Percentiles rank a stretch among this genome's conserved stretches.
Evolutionary conservation across 306 rosid genomes (phyloP).

Genomic region (Fragaria vesca): DNA sequence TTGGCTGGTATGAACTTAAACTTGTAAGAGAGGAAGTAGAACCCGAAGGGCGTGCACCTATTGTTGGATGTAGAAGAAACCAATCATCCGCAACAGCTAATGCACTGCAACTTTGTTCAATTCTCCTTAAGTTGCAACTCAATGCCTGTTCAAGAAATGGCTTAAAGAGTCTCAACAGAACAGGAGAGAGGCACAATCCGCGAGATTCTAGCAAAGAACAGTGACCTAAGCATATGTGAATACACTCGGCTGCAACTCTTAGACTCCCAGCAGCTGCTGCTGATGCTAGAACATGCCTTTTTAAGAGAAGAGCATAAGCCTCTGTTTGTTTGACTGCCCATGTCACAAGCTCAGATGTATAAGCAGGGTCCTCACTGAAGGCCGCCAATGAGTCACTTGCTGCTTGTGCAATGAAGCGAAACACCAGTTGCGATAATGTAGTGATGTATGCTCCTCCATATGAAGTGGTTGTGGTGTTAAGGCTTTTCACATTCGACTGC

Average conservation of each 20-base stretch:
- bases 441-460: conserved; percentile 57
- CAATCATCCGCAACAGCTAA: conserved; percentile 81
- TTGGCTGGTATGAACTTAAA: conserved; percentile 47
- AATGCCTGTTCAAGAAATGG: conserved; percentile 65
- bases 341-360: conserved; percentile 82
- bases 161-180: conserved; percentile 55
- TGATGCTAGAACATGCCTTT: conserved; percentile 62
- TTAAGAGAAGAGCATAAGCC: conserved; percentile 46
- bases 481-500: conserved; percentile 38
- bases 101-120: conserved; percentile 77
- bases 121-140: conserved; percentile 57
- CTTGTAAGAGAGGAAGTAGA: conserved; percentile 41
- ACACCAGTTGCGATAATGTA: conserved; percentile 61
- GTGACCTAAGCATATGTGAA: conserved; percentile 68
- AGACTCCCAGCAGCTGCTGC: conserved; percentile 75
- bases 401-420: conserved; percentile 77
- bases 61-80: conserved; percentile 52
- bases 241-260: conserved; percentile 73
- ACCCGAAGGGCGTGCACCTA: conserved; percentile 39
- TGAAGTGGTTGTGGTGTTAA: conserved; percentile 28
- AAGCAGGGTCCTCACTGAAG: conserved; percentile 72
- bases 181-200: conserved; percentile 82
- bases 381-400: conserved; percentile 60
- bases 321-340: conserved; percentile 82
- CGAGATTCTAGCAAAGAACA: conserved; percentile 63